Base-by-base conservation (phyloP, 2,329 filamentous ascomycete species). In the Ascochyta koolunga region DNA sequence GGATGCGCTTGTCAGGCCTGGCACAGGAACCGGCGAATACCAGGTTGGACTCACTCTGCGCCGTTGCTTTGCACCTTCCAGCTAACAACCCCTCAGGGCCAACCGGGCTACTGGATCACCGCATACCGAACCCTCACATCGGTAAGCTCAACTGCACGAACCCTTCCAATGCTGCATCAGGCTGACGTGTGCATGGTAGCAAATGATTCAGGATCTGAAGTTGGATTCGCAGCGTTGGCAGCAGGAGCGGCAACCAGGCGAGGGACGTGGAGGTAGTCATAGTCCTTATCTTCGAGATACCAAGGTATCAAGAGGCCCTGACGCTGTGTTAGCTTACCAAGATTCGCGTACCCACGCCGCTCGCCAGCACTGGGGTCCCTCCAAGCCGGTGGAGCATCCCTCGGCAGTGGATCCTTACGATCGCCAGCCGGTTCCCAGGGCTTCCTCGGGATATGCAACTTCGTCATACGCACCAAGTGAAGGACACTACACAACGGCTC, bases 131-230 rank as follows among this genome's bases (percentile, higher is more conserved):
- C 78, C 41, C 70, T 82, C 49, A 82, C 79, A 38, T 73, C 77
- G 65, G 79, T 81, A 76, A 50, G 78, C 70, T 21, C 16, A 25
- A 29, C 8, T 19, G 11, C 3, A 7, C 18, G 15, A 42, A 18
- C 25, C 16, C 4, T 7, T 5, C 11, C 6, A 18, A 29, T 18
- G 16, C 11, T 19, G 22, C 43, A 48, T 31, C 31, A 44, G 29
- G 58, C 68, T 70, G 59, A 70, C 68, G 27, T 29, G 37, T 22
- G n/a, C n/a, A n/a, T 50, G 37, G 13, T 38, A 74, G 79, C 76
- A 78, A 66, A 81, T 81, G 79, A 78, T 81, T 55, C 71, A 75
- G 63, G 79, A 82, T 62, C 65, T 82, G 66, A 77, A 76, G 61
- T 64, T 74, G 68, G 79, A 81, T 55, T 80, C 79, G 42, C 73